These are phyloP conservation scores for Rhodotorula kratochvilovae DNA, from an alignment of 768 basidiomycete genomes.

Conservation along the genomic window DNA sequence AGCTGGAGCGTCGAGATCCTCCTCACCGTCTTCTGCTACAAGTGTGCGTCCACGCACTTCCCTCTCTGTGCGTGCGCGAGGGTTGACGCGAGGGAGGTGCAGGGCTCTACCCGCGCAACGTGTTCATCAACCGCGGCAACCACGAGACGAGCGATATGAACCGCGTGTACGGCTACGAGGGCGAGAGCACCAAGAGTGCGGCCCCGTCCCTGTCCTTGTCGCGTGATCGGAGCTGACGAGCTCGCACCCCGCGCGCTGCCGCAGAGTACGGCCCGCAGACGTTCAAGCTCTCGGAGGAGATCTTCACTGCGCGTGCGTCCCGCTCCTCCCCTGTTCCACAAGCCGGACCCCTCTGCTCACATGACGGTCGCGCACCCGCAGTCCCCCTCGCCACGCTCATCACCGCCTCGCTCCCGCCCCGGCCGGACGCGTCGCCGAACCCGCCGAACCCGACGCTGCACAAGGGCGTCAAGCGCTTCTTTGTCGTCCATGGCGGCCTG, in stretches of 20 bases:
- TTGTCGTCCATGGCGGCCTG: conserved; percentile 87
- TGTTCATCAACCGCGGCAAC: conserved; percentile 94
- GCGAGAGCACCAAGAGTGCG: conserved; percentile 44
- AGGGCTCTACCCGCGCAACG: conserved; percentile 86
- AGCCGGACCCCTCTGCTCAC: background rate
- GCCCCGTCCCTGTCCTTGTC: background rate
- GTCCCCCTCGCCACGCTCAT: conserved; percentile 88
- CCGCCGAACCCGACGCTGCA: conserved; percentile 63
- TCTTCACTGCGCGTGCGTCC: conserved; percentile 72
- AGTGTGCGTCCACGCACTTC: conserved; percentile 52
- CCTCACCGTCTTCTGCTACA: conserved; percentile 86
- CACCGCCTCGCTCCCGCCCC: conserved; percentile 61
- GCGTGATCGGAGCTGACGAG: background rate
- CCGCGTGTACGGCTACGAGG: conserved; percentile 76
- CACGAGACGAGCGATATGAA: conserved; percentile 99
- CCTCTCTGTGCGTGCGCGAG: background rate
- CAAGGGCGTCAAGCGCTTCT: conserved; percentile 80
- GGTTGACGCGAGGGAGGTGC: background rate
- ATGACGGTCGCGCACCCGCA: conserved; percentile 45
- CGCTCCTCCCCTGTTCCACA: background rate
- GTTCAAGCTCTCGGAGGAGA: conserved; percentile 77
- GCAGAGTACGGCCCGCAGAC: conserved; percentile 64
- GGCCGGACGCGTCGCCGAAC: conserved; percentile 49
- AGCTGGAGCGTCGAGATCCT: conserved; percentile 93
- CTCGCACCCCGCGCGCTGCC: conserved; percentile 55